Conservation (phyloP, 2,329 filamentous ascomycete genomes). For the Botryosphaeria dothidea region DNA sequence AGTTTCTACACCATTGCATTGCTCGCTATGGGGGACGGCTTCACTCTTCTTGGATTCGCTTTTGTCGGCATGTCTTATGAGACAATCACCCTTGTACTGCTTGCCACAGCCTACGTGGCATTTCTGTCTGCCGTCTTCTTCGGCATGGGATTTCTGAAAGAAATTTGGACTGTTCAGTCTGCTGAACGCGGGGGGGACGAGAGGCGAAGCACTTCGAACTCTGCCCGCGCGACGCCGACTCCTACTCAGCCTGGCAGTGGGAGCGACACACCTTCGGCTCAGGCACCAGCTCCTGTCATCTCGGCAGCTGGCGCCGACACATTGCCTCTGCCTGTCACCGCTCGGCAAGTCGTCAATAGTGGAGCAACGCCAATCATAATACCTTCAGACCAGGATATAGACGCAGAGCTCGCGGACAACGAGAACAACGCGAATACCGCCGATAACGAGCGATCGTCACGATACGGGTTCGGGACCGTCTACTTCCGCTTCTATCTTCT, state of each 20-base stretch:
- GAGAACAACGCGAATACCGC: conserved; percentile 31
- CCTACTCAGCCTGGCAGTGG: conserved; percentile 24
- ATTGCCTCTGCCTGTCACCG: conserved; percentile 55
- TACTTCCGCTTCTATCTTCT: conserved; percentile 64
- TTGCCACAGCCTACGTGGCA: conserved; percentile 59
- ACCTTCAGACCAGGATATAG: conserved; percentile 59
- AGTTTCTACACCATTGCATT: conserved; percentile 65
- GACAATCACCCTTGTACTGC: conserved; percentile 55
- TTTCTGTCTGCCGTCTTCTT: conserved; percentile 63
- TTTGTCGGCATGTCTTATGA: conserved; percentile 51
- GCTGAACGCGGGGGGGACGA: conserved; percentile 48
- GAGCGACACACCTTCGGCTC: conserved; percentile 24
- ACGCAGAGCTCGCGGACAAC: conserved; percentile 33
- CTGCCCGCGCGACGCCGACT: conserved; percentile 22
- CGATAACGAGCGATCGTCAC: conserved; percentile 48
- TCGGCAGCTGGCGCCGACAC: conserved; percentile 34
- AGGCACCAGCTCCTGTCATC: conserved; percentile 23
- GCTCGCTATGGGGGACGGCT: conserved; percentile 62
- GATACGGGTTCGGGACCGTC: conserved; percentile 46
- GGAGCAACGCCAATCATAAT: conserved; percentile 59
- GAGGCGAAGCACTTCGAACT: conserved; percentile 38
- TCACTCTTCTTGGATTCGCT: conserved; percentile 56
- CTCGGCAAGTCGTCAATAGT: conserved; percentile 27
- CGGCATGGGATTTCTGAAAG: conserved; percentile 66
- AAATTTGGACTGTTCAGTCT: conserved; percentile 66